A percentile compares a stretch with the other conserved stretches of the same genome.
Evolutionary conservation across 257 asterid species (phyloP).

Genomic region (Voacanga thouarsii): DNA sequence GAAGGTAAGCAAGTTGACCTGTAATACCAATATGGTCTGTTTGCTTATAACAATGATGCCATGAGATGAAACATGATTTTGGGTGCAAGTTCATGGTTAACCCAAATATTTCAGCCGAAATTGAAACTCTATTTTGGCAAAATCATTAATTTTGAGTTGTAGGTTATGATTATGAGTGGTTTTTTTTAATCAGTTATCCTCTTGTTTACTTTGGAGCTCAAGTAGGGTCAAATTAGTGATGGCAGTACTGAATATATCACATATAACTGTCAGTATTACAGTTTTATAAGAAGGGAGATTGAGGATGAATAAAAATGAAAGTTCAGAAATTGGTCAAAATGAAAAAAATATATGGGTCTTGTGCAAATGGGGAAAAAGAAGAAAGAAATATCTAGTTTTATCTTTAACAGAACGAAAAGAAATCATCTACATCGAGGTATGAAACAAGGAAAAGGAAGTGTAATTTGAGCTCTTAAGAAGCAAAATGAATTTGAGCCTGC

Average conservation of each 20-base stretch:
- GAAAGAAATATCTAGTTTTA: no score
- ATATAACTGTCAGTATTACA: not conserved
- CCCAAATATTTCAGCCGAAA: not conserved
- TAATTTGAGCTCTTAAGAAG: not conserved
- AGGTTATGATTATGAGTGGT: not conserved
- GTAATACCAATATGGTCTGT: not conserved
- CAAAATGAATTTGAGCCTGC: not conserved
- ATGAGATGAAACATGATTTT: not conserved
- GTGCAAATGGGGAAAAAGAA: not conserved
- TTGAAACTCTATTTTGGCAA: not conserved
- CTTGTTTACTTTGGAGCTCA: not conserved
- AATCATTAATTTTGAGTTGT: not conserved
- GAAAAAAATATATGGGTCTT: not conserved
- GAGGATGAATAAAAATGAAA: not conserved
- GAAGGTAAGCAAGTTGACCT: conserved; percentile 36
- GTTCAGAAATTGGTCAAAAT: not conserved
- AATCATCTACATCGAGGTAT: not conserved
- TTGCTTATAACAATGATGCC: not conserved
- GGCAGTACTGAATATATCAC: not conserved
- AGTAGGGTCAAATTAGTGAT: not conserved
- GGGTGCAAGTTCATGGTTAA: not conserved
- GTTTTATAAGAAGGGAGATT: not conserved
- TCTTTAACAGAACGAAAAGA: not conserved
- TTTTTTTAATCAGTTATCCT: not conserved
- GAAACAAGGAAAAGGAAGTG: no score